phyloP scores from a whole-genome alignment of 257 asterid genomes.

The Lantana camara region DNA sequence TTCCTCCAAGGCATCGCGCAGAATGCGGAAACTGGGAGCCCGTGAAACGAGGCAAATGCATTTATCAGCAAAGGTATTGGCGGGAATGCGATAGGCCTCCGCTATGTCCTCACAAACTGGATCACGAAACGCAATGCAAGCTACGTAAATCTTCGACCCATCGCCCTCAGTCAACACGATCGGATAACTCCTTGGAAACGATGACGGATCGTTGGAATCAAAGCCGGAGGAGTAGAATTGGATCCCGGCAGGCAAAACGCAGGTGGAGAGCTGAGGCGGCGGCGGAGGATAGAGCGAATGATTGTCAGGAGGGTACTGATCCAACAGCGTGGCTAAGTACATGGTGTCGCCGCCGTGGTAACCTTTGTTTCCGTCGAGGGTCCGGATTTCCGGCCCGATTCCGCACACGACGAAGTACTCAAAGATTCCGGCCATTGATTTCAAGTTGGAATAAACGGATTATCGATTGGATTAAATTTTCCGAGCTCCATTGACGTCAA shows the following conservation, averaged over 20 bases:
- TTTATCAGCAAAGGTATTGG: constrained; percentile 74
- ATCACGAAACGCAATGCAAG: constrained; percentile 87
- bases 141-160: constrained; percentile 87
- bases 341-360: constrained; percentile 61
- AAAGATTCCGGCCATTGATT: constrained; percentile 58
- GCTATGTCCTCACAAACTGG: constrained; percentile 80
- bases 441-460: neutral
- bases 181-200: constrained; percentile 76
- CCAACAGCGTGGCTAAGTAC: constrained; percentile 73
- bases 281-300: constrained; percentile 79
- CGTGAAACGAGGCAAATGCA: constrained; percentile 92
- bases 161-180: constrained; percentile 93
- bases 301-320: constrained; percentile 75
- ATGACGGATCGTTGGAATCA: constrained; percentile 46
- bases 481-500: no score
- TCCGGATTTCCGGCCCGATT: constrained; percentile 85
- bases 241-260: constrained; percentile 89
- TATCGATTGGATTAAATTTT: no score
- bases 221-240: constrained; percentile 65
- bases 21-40: constrained; percentile 67
- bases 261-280: constrained; percentile 94
- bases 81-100: constrained; percentile 71
- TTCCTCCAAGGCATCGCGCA: constrained; percentile 88
- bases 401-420: constrained; percentile 96
- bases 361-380: constrained; percentile 71